Evolutionary conservation across 176 grass and related monocot genomes (phyloP), one percentile per base, ranked within the genome.

Genomic region (Oryza brachyantha): DNA sequence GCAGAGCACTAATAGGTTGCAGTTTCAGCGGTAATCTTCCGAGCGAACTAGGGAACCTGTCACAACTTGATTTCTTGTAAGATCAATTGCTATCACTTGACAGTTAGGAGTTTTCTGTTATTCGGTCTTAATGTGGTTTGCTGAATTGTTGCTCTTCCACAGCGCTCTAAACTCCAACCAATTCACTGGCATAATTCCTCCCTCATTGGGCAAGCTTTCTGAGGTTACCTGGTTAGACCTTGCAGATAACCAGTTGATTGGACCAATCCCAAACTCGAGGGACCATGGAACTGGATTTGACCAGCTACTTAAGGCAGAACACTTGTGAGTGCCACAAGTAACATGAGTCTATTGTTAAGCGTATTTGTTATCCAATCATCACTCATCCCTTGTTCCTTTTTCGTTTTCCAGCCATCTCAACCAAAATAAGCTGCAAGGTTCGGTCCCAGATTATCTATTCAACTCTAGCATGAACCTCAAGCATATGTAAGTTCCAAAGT

Each of bases 151-250:
- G 48, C 41, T 17, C 25, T 43, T 43, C 65, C 48, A 8, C 45
- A 92, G 93, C 10, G 86, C 74, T 60, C 73, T 96, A 78, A 96
- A 92, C 61, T 73, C 87, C 29, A 96, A 96, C 66, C 14, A 86
- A 2, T 90, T 96, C 31, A 86, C 59, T 5, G 89, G 87, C n/a
- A 83, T 41, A 10, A 92, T 96, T 41, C 93, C 87, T 0, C 62
- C 89, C 32, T 88, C 93, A 5, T 82, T 96, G 72, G 93, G 93
- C 58, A 90, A 87, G 63, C 89, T 96, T 42, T 92, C 87, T 10
- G 83, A 78, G 10, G 34, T 92, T 43, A 79, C 9, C 42, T 88
- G 87, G 89, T 34, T 96, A 29, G 93, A 96, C 41, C 74, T 96
- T 24, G 89, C 89, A 12, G 75, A 86, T 64, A 96, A 96, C 65